Evolutionary conservation across 805 yeast genomes (phyloP).

Genomic region (Ogataea haglerorum): DNA sequence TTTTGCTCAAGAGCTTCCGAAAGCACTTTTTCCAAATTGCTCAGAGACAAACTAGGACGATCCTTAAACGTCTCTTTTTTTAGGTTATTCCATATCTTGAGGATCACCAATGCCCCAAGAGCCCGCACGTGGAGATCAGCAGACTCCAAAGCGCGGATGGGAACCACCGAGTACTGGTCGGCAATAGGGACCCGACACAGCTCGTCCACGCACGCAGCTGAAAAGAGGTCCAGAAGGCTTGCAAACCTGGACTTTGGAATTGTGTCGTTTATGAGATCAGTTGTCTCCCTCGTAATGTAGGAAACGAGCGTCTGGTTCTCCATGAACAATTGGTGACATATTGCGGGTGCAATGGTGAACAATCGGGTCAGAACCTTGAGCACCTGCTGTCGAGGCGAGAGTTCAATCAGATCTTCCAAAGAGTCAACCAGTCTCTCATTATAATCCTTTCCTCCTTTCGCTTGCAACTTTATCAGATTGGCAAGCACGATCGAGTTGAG

Average conservation of each 20-base stretch:
- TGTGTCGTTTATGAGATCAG: conserved; percentile 8
- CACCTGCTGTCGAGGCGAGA: conserved; percentile 12
- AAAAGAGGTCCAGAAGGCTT: conserved; percentile 34
- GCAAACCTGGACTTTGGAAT: conserved; percentile 5
- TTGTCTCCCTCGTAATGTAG: conserved; percentile 24
- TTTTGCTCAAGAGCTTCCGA: conserved; percentile 30
- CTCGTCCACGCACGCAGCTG: conserved; percentile 50
- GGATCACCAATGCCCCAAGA: conserved; percentile 43
- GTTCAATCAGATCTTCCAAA: conserved; percentile 19
- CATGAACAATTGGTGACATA: conserved; percentile 19
- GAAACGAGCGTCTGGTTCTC: conserved; percentile 18
- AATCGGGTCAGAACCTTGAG: conserved; percentile 19
- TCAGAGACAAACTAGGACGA: conserved; percentile 32
- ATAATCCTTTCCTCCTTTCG: neutral
- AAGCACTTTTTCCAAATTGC: conserved; percentile 29
- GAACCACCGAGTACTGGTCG: conserved; percentile 39
- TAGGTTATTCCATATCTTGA: conserved; percentile 55
- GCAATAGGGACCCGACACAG: conserved; percentile 45
- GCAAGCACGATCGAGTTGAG: conserved; percentile 3
- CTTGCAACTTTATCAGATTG: conserved; percentile 1
- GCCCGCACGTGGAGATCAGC: conserved; percentile 17
- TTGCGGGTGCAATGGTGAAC: conserved; percentile 20
- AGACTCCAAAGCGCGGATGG: conserved; percentile 35
- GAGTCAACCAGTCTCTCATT: conserved; percentile 5
- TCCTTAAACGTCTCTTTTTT: conserved; percentile 31